Evolutionary conservation across 2,329 filamentous ascomycete species (phyloP).

Genomic region (Mycosphaerella sp.): DNA sequence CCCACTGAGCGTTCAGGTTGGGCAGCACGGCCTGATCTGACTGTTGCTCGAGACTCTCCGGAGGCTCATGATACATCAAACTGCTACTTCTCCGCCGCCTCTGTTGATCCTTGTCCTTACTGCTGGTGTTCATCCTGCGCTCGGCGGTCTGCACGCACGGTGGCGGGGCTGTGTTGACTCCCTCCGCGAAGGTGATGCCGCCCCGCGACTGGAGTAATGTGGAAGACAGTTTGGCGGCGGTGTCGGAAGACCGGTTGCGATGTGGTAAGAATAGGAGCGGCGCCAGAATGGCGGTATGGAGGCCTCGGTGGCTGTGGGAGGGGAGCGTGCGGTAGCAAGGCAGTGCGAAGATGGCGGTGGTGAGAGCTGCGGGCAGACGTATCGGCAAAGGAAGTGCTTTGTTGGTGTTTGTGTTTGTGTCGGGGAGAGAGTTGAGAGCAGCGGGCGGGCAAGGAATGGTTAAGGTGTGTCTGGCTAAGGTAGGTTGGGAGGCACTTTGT

Average conservation of each 20-base stretch:
- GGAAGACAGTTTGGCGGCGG: constrained; percentile 95
- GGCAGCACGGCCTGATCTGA: constrained; percentile 92
- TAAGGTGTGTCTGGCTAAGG: too few species aligned
- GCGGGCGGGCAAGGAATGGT: too few species aligned
- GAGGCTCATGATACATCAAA: constrained; percentile 95
- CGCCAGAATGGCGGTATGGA: constrained; percentile 22
- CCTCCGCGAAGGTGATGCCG: constrained; percentile 78
- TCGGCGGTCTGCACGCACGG: constrained; percentile 31
- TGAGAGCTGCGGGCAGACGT: neutral
- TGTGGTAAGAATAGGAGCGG: constrained; percentile 27
- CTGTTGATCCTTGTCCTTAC: constrained; percentile 43
- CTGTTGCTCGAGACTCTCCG: constrained; percentile 94
- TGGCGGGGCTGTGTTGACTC: constrained; percentile 48
- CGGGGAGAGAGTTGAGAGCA: neutral
- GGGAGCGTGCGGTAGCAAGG: neutral
- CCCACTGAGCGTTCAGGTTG: constrained; percentile 97
- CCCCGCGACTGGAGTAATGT: constrained; percentile 73
- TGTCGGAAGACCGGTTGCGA: constrained; percentile 34
- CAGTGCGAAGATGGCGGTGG: neutral
- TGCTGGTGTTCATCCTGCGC: constrained; percentile 41
- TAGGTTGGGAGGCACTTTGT: too few species aligned
- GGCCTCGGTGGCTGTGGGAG: neutral
- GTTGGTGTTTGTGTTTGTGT: neutral
- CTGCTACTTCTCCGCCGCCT: constrained; percentile 94
- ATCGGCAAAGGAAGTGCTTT: neutral